Evolutionary conservation across 306 rosid species (phyloP).

Genomic region (Potentilla sterilis): DNA sequence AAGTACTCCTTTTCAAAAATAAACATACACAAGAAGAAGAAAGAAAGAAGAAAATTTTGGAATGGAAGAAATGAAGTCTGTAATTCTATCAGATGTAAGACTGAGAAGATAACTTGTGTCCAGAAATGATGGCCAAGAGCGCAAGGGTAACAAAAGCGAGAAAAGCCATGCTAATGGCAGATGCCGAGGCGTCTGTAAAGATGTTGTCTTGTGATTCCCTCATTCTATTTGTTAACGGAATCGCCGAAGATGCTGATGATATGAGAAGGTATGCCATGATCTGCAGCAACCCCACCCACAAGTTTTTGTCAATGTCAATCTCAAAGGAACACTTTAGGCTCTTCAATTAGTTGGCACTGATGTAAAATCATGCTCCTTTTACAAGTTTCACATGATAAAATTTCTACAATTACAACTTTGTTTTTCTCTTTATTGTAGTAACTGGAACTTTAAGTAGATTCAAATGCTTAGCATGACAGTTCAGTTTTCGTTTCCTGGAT

Average conservation of each 20-base stretch:
- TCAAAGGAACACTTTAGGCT: not conserved
- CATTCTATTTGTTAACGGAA: constrained; percentile 64
- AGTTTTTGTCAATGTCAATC: not conserved
- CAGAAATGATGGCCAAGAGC: constrained; percentile 56
- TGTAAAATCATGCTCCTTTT: not conserved
- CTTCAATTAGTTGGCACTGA: not conserved
- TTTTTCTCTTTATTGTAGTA: not conserved
- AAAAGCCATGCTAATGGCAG: constrained; percentile 68
- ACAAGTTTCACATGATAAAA: not conserved
- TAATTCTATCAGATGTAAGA: constrained; percentile 43
- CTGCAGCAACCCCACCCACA: constrained; percentile 37
- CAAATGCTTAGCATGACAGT: not conserved
- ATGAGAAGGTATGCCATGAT: constrained; percentile 68
- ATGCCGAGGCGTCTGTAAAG: constrained; percentile 59
- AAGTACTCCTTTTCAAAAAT: not conserved
- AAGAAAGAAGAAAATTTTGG: not conserved
- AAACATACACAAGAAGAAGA: not conserved
- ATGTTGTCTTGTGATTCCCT: constrained; percentile 60
- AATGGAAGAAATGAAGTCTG: not conserved
- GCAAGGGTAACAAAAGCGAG: constrained; percentile 60
- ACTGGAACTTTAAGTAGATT: not conserved
- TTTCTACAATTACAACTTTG: too few relatives aligned
- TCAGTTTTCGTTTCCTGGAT: not conserved
- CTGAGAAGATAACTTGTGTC: constrained; percentile 54
- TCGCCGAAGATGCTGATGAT: constrained; percentile 69